These are phyloP conservation scores for Stephanodiscus triporus DNA, from an alignment of 108 stramenopile species.

Conservation along the genomic window DNA sequence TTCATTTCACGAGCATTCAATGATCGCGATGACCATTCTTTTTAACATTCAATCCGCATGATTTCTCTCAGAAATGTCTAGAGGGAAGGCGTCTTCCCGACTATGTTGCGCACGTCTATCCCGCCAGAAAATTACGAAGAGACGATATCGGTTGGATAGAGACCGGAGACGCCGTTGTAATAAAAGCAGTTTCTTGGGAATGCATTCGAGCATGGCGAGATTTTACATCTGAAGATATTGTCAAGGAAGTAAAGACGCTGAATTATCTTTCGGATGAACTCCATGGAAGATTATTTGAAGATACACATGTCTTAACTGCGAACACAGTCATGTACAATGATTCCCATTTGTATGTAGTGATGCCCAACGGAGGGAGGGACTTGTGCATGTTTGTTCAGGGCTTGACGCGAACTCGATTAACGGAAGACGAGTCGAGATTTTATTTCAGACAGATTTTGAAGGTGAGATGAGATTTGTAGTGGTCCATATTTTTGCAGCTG, in stretches of 20 bases:
- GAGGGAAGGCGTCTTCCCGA: no score
- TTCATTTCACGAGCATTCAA: no score
- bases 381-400: slow-evolving; percentile 27
- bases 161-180: slow-evolving; percentile 34
- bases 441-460: slow-evolving; percentile 79
- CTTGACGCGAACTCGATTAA: slow-evolving; percentile 52
- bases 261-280: slow-evolving; percentile 37
- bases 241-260: slow-evolving; percentile 40
- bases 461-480: slow-evolving; percentile 25
- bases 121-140: slow-evolving; percentile 30
- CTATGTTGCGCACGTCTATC: no score
- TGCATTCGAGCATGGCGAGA: slow-evolving; percentile 14
- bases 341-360: slow-evolving; percentile 36
- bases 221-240: slow-evolving; percentile 33
- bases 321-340: slow-evolving; percentile 43
- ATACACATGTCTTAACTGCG: slow-evolving; percentile 33
- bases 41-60: no score
- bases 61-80: no score
- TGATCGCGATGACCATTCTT: no score
- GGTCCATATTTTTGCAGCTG: background rate
- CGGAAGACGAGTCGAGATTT: slow-evolving; percentile 68
- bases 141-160: slow-evolving; percentile 35
- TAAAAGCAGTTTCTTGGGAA: slow-evolving; percentile 38
- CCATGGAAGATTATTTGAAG: background rate
- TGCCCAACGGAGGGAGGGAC: slow-evolving; percentile 48